Percentiles rank a stretch among this genome's conserved stretches.
These are phyloP conservation scores for Begonia fuchsioides DNA, from an alignment of 306 rosid genomes.

Conservation along the genomic window DNA sequence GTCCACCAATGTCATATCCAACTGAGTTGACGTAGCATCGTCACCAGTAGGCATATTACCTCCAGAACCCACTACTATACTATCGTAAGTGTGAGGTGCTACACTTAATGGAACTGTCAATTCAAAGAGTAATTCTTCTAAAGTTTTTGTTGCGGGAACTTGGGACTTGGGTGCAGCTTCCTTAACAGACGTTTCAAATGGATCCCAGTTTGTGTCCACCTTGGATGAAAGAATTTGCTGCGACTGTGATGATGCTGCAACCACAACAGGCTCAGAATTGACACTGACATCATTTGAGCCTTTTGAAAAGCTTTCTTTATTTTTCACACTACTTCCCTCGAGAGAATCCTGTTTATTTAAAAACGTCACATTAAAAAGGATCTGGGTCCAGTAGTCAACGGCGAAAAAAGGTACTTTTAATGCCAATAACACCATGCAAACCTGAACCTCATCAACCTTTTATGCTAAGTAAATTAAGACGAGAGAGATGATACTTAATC, in stretches of 20 bases:
- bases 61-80: slow-evolving; percentile 5
- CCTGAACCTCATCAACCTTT: no score
- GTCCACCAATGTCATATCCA: slow-evolving; percentile 14
- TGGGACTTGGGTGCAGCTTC: slow-evolving; percentile 13
- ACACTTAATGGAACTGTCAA: slow-evolving; percentile 31
- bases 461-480: no score
- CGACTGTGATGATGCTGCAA: slow-evolving; percentile 15
- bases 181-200: slow-evolving; percentile 19
- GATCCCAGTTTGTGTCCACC: slow-evolving; percentile 25
- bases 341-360: slow-evolving; percentile 13
- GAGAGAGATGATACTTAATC: no score
- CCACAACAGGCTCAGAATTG: slow-evolving; percentile 18
- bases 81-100: slow-evolving; percentile 9
- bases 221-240: slow-evolving; percentile 19
- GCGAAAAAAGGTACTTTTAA: no score
- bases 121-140: slow-evolving; percentile 41
- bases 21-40: slow-evolving; percentile 18
- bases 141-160: slow-evolving; percentile 21
- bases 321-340: slow-evolving; percentile 16
- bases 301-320: slow-evolving; percentile 8
- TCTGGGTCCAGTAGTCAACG: neutral
- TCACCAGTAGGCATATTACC: slow-evolving; percentile 8
- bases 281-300: slow-evolving; percentile 26
- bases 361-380: slow-evolving; percentile 14
- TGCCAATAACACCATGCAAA: no score